Base-by-base conservation (phyloP, 495 filamentous ascomycete species). In the Opeltia flavorubescens region DNA sequence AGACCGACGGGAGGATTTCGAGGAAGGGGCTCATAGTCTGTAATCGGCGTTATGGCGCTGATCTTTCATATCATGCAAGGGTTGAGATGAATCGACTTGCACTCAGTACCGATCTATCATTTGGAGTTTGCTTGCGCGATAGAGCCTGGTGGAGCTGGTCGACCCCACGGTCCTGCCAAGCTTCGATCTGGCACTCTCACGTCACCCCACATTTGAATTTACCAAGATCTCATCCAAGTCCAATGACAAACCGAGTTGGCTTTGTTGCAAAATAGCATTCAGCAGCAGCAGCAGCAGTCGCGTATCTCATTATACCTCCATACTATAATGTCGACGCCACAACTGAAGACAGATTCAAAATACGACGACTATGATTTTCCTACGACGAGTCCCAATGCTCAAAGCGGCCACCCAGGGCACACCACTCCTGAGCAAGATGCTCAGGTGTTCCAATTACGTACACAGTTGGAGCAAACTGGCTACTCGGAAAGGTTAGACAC, bases 361-460 rank as follows among this genome's bases (percentile, higher is more conserved):
- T 95, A 95, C 71, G 89, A 98, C 66, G 65, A 89, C 68, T 95
- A 94, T 68, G 89, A 95, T 60, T 96, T 71, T 67, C 91, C 91
- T 43, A 89, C 79, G 44, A 87, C 73, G 21, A 76, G 81, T 35
- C 78, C 85, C 31, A 71, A 74, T 39, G 56, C 70, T 9, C 74
- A 80, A 55, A 65, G 67, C 52, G 91, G 91, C 38, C 91, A 95
- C 62, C 82, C 91, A 47, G 91, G 91, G 57, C 78, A 89, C 62
- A 84, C 89, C 55, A 94, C 84, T 23, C 70, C 75, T 28, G 75
- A 84, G 59, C 88, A 98, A 67, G 84, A 96, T 77, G 89, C 85
- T 33, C 78, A 86, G 66, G 85, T 96, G 38, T 67, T 76, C 60
- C 84, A 93, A 67, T 71, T 98, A 57, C 81, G 91, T 29, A 68